Percentiles rank a stretch among this genome's conserved stretches.
These are phyloP conservation scores for Trichoderma orchidacearum DNA, from an alignment of 495 filamentous ascomycete species.

Conservation along the genomic window DNA sequence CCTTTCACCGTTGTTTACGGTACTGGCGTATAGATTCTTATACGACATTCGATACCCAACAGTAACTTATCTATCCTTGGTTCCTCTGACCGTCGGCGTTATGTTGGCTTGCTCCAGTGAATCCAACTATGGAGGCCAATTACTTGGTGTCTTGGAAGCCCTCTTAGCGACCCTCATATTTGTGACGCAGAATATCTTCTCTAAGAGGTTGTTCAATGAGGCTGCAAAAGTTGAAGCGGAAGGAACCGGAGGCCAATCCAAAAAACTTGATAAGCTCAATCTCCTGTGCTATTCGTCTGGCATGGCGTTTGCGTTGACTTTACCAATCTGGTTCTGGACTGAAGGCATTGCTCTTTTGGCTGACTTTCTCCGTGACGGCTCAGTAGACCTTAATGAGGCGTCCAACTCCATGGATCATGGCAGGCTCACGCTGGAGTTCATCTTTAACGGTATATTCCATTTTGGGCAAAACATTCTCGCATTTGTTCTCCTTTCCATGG, in stretches of 20 bases:
- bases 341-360: constrained; percentile 67
- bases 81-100: constrained; percentile 84
- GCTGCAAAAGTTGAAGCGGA: constrained; percentile 69
- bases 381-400: constrained; percentile 42
- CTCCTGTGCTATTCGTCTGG: constrained; percentile 91
- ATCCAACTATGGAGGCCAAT: constrained; percentile 55
- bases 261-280: constrained; percentile 93
- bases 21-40: constrained; percentile 79
- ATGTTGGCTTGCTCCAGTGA: constrained; percentile 90
- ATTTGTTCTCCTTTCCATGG: constrained; percentile 79
- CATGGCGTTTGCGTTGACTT: constrained; percentile 75
- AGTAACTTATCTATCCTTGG: constrained; percentile 82
- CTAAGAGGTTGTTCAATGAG: constrained; percentile 97
- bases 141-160: constrained; percentile 77
- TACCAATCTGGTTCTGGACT: constrained; percentile 87
- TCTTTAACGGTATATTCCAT: constrained; percentile 96
- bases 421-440: constrained; percentile 63
- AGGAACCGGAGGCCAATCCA: constrained; percentile 31
- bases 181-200: constrained; percentile 98
- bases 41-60: constrained; percentile 78
- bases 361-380: constrained; percentile 59
- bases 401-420: constrained; percentile 67
- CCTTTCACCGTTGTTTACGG: constrained; percentile 92
- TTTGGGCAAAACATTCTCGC: constrained; percentile 94
- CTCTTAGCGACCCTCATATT: constrained; percentile 83